These are phyloP conservation scores for Leccinum pachyderme DNA, from an alignment of 1,284 basidiomycete species.

Conservation along the genomic window DNA sequence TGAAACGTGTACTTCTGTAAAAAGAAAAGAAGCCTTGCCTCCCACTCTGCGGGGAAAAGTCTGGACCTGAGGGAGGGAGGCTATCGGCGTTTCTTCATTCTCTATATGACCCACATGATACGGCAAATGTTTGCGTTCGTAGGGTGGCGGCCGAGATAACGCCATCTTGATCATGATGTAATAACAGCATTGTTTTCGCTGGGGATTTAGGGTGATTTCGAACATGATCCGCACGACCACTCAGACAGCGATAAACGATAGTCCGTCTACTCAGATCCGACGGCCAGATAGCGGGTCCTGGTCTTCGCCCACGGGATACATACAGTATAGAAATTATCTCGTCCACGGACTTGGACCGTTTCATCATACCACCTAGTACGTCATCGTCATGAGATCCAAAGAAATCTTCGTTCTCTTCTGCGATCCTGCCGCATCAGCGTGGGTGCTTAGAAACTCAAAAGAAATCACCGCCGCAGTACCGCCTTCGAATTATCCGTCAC, in stretches of 20 bases:
- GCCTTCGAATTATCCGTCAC: background rate
- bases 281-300: background rate
- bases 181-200: background rate
- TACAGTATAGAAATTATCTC: background rate
- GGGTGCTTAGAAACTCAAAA: background rate
- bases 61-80: background rate
- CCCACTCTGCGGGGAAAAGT: background rate
- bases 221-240: background rate
- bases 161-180: background rate
- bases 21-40: background rate
- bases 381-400: background rate
- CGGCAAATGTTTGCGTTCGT: background rate
- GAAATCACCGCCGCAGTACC: background rate
- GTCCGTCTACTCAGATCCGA: background rate
- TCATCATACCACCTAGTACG: background rate
- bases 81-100: slow-evolving; percentile 7
- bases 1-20: slow-evolving; percentile 23
- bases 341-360: background rate
- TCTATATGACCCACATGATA: slow-evolving; percentile 13
- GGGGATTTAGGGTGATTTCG: background rate
- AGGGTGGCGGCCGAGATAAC: slow-evolving; percentile 8
- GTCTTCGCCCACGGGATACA: background rate
- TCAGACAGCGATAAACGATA: background rate
- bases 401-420: background rate
- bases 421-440: background rate